Conservation (phyloP, 2,329 filamentous ascomycete genomes). For the Trichoderma citrinoviride region DNA sequence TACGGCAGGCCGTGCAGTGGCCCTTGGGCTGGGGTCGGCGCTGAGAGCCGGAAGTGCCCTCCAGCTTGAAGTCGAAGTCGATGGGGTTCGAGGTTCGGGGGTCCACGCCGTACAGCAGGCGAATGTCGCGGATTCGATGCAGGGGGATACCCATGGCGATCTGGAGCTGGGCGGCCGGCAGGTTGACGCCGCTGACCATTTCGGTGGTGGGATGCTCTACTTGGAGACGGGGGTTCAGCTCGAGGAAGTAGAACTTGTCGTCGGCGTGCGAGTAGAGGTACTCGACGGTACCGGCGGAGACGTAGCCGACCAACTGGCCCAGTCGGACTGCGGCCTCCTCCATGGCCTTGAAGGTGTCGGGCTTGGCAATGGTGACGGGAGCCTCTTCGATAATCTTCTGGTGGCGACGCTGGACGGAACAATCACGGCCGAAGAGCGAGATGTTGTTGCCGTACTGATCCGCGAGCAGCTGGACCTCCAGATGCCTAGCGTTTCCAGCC, state of each 20-base stretch:
- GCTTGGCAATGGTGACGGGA: constrained; percentile 91
- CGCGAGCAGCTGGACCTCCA: constrained; percentile 95
- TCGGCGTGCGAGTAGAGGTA: constrained; percentile 98
- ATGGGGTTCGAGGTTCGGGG: constrained; percentile 82
- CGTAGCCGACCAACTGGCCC: constrained; percentile 92
- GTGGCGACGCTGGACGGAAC: constrained; percentile 95
- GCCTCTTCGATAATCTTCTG: constrained; percentile 99
- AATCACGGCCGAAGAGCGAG: constrained; percentile 96
- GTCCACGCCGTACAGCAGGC: constrained; percentile 92
- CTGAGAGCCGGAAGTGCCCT: constrained; percentile 79
- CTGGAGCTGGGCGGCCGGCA: constrained; percentile 96
- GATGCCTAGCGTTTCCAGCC: constrained; percentile 89
- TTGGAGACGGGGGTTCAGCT: constrained; percentile 97
- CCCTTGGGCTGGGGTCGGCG: constrained; percentile 90
- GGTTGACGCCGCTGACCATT: constrained; percentile 97
- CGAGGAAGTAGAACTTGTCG: constrained; percentile 99
- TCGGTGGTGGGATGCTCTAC: constrained; percentile 99
- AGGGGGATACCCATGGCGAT: constrained; percentile 98
- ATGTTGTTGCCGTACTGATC: constrained; percentile 99
- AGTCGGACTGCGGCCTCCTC: constrained; percentile 94
- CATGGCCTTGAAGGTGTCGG: constrained; percentile 89
- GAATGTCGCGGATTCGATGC: constrained; percentile 93
- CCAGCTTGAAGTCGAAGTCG: constrained; percentile 92
- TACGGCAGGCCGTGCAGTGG: constrained; percentile 97
- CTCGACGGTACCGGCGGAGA: constrained; percentile 97